phyloP scores from a whole-genome alignment of 345 rosid genomes.

The Melaleuca quinquenervia region DNA sequence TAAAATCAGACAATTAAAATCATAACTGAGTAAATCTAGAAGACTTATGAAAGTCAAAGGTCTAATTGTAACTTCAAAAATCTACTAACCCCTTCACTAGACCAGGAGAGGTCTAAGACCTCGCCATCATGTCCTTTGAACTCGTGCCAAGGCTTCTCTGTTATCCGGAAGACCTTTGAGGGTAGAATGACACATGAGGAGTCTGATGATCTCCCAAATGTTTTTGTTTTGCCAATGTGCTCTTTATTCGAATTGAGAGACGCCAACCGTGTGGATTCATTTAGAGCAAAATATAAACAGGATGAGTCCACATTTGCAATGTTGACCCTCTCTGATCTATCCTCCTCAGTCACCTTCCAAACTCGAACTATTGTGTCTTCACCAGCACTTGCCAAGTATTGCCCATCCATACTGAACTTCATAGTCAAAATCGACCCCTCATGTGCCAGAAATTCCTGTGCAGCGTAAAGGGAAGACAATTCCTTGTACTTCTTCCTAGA shows the following conservation, averaged over 20 bases:
- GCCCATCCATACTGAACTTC: slow-evolving; percentile 73
- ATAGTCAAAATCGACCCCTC: slow-evolving; percentile 57
- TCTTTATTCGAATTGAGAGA: slow-evolving; percentile 31
- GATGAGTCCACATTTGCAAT: slow-evolving; percentile 35
- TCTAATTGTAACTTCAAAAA: background rate
- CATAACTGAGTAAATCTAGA: background rate
- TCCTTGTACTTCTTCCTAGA: slow-evolving; percentile 47
- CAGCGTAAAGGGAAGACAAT: slow-evolving; percentile 51
- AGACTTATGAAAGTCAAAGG: background rate
- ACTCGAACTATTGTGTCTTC: slow-evolving; percentile 63
- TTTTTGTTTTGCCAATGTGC: slow-evolving; percentile 24
- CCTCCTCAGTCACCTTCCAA: slow-evolving; percentile 59
- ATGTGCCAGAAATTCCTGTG: slow-evolving; percentile 68
- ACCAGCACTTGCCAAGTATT: slow-evolving; percentile 63
- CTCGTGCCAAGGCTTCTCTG: slow-evolving; percentile 62
- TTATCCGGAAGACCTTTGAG: slow-evolving; percentile 39
- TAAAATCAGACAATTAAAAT: background rate
- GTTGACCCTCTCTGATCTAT: slow-evolving; percentile 29
- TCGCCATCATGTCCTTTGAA: slow-evolving; percentile 55
- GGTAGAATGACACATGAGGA: slow-evolving; percentile 58
- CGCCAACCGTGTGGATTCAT: slow-evolving; percentile 34
- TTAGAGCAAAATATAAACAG: slow-evolving; percentile 38
- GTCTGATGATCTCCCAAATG: slow-evolving; percentile 32
- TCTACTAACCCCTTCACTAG: slow-evolving; percentile 54
- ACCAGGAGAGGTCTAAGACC: slow-evolving; percentile 78